Conservation (phyloP, 306 rosid genomes). For the Ziziphus jujuba region DNA sequence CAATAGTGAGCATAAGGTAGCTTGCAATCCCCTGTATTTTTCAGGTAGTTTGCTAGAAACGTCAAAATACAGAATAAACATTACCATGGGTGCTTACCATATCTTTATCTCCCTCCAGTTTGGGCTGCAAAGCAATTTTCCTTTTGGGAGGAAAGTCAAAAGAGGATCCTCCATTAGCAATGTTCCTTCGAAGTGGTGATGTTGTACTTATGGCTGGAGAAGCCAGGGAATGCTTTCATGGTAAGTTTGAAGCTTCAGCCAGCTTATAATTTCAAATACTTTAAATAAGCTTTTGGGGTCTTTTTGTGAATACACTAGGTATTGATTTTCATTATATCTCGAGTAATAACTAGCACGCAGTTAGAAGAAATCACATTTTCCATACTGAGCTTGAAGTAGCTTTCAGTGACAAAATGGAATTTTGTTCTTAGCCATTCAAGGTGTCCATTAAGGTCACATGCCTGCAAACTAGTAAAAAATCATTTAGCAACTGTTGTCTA, state of each 20-base stretch:
- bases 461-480: too few species aligned
- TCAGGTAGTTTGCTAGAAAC: slow-evolving; percentile 3
- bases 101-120: slow-evolving; percentile 37
- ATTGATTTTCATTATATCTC: too few species aligned
- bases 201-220: slow-evolving; percentile 94
- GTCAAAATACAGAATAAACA: slow-evolving; percentile 4
- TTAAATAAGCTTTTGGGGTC: too few species aligned
- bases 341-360: too few species aligned
- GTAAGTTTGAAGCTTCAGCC: slow-evolving; percentile 40
- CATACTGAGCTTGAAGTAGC: too few species aligned
- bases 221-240: slow-evolving; percentile 93
- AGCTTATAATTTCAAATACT: neutral
- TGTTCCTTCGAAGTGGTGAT: slow-evolving; percentile 97
- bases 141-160: slow-evolving; percentile 87
- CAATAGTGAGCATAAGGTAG: slow-evolving; percentile 89
- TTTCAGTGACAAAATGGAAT: too few species aligned
- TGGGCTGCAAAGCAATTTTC: slow-evolving; percentile 96
- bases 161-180: slow-evolving; percentile 78
- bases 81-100: slow-evolving; percentile 22
- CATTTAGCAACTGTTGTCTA: too few species aligned
- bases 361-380: too few species aligned
- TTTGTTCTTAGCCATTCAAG: too few species aligned
- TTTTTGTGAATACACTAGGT: too few species aligned
- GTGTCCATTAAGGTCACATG: too few species aligned
- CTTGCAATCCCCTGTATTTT: neutral